Evolutionary conservation across 768 basidiomycete species (phyloP).

Genomic region (Tricholomella constricta): DNA sequence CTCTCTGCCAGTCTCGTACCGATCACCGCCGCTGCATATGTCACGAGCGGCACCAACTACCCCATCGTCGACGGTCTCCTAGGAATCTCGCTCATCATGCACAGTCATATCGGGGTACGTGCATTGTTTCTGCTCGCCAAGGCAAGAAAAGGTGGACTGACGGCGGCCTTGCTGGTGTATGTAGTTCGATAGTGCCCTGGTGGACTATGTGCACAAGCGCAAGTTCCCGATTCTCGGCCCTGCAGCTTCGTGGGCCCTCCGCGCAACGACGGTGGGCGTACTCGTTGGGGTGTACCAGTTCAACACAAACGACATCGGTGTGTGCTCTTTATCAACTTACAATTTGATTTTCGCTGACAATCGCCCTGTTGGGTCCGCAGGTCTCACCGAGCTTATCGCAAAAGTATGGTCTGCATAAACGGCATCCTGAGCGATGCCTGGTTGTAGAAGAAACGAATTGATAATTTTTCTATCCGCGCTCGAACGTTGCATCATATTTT

Average conservation of each 20-base stretch:
- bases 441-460: slow-evolving; percentile 10
- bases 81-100: slow-evolving; percentile 85
- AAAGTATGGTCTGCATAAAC: slow-evolving; percentile 79
- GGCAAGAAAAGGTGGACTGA: background rate
- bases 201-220: slow-evolving; percentile 91
- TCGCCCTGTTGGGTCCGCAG: slow-evolving; percentile 37
- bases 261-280: slow-evolving; percentile 75
- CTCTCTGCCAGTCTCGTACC: slow-evolving; percentile 89
- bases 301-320: slow-evolving; percentile 98
- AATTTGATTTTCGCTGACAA: background rate
- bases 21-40: slow-evolving; percentile 84
- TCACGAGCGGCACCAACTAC: slow-evolving; percentile 71
- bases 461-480: background rate
- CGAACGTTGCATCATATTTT: background rate
- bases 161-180: slow-evolving; percentile 22
- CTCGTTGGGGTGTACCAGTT: slow-evolving; percentile 95
- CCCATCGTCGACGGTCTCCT: slow-evolving; percentile 90
- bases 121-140: background rate
- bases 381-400: slow-evolving; percentile 82
- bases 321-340: slow-evolving; percentile 29
- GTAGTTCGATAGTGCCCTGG: slow-evolving; percentile 80
- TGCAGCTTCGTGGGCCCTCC: slow-evolving; percentile 71
- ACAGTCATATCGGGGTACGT: slow-evolving; percentile 93
- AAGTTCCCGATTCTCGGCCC: slow-evolving; percentile 88
- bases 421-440: background rate